phyloP scores from a whole-genome alignment of 2,329 filamentous ascomycete genomes.

The Colletotrichum lupini region DNA sequence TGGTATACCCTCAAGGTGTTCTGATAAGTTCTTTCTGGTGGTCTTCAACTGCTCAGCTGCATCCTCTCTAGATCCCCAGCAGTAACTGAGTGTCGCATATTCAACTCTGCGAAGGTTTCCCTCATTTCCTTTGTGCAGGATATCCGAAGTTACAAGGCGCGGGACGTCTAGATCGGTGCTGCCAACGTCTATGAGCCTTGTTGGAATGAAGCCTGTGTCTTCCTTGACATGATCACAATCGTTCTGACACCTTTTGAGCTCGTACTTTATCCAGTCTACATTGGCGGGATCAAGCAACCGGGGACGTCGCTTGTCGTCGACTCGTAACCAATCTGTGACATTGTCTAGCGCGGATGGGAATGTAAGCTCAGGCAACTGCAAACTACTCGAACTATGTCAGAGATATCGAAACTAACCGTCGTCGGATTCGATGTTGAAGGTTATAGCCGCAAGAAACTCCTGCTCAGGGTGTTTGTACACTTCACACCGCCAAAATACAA shows the following conservation, averaged over 20 bases:
- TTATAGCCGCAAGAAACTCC: background rate
- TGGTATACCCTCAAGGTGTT: background rate
- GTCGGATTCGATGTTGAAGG: background rate
- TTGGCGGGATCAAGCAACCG: background rate
- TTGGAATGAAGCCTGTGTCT: background rate
- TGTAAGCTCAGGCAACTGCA: no score
- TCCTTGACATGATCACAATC: background rate
- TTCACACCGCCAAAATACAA: slow-evolving; percentile 10
- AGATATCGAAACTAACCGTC: background rate
- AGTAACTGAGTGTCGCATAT: slow-evolving; percentile 14
- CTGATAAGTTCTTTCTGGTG: background rate
- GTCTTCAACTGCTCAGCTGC: background rate
- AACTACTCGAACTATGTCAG: no score
- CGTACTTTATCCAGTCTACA: background rate
- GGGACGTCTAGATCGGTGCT: background rate
- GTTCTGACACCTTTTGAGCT: background rate
- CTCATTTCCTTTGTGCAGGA: background rate
- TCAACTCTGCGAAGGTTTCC: background rate
- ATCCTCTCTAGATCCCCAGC: background rate
- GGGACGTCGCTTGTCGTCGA: background rate
- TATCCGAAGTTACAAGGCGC: background rate
- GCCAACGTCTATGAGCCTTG: slow-evolving; percentile 1
- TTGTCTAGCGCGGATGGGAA: background rate
- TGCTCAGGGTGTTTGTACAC: background rate
- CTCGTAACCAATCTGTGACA: background rate